A percentile compares a stretch with the other conserved stretches of the same genome.
Conservation (phyloP, 2,329 filamentous ascomycete species). For the Xylaria sp. region DNA sequence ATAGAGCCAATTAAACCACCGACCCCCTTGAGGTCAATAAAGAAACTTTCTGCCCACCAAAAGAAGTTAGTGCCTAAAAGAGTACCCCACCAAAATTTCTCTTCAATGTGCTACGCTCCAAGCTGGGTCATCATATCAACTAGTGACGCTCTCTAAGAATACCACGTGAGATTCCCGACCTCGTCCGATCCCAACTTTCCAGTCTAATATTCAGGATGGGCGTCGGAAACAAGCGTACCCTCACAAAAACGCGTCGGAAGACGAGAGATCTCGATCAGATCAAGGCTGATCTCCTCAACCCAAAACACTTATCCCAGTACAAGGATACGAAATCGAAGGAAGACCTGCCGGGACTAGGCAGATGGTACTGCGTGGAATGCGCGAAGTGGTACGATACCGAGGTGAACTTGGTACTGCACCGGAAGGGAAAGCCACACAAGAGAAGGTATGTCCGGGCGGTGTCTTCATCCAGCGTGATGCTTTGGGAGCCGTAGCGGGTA, state of each 20-base stretch:
- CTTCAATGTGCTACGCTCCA: background rate
- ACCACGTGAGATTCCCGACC: background rate
- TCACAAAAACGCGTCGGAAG: conserved; percentile 79
- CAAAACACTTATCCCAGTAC: conserved; percentile 83
- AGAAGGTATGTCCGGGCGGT: conserved; percentile 68
- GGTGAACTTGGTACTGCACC: conserved; percentile 77
- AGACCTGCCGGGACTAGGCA: conserved; percentile 87
- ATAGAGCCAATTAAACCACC: too few relatives aligned
- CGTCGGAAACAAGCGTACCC: conserved; percentile 72
- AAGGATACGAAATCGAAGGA: conserved; percentile 82
- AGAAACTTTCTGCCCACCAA: too few relatives aligned
- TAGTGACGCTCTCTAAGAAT: background rate
- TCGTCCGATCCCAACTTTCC: background rate
- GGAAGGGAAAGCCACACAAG: conserved; percentile 92
- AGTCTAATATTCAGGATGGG: conserved; percentile 66
- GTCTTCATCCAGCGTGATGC: background rate
- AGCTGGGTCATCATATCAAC: conserved; percentile 4
- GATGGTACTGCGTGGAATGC: conserved; percentile 90
- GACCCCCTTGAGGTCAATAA: too few relatives aligned
- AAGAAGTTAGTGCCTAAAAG: too few relatives aligned
- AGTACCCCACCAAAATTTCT: conserved; percentile 49
- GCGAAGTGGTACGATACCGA: conserved; percentile 96
- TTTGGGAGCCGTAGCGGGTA: conserved; percentile 10
- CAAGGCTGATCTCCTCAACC: conserved; percentile 80
- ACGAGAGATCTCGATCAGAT: conserved; percentile 92